Evolutionary conservation across 1,284 basidiomycete species (phyloP), one percentile per base, ranked within the genome.

Genomic region (Inonotus obliquus): DNA sequence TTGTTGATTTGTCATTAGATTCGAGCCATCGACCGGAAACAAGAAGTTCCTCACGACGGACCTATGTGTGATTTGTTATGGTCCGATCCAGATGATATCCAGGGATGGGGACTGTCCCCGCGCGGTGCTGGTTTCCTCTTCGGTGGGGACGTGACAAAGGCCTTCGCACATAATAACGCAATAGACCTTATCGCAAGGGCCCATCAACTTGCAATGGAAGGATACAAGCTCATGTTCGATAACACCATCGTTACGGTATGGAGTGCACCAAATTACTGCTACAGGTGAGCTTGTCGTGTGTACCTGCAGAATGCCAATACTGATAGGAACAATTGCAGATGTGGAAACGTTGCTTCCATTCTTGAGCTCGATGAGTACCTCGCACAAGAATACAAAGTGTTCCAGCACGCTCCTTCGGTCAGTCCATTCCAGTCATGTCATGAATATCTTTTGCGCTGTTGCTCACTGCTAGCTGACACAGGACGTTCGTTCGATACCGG

Each of bases 11-110:
- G 51, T 23, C 13, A 19, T 29, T 44, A 98, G 94, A 98, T 99
- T 71, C 89, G 96, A 51, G 83, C 87, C 45, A 96, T 99, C 67
- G 96, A 98, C 78, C 79, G 96, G 37, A 96, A 97, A 75, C 95
- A 98, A 76, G 96, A 99, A 73, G 97, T 99, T 11, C 96, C 96
- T n/a, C 97, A 99, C 73, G 96, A 99, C 72, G 96, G 97, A 9
- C 88, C 95, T 7, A 98, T 99, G 96, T 99, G 96, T 72, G 97
- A 99, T 75, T 78, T 99, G 5, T 80, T 99, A 21, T 99, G 96
- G 96, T 98, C 95, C 60, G 96, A 99, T 80, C 97, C 96, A 39
- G 96, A 99, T 72, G 94, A 97, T 69, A 96, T 96, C 60, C 79
- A 80, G 55, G 94, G 94, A 27, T 98, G 96, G 96, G 95, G 96